Evolutionary conservation across 768 basidiomycete genomes (phyloP), one percentile per base, ranked within the genome.

Genomic region (Lepiota venenata): DNA sequence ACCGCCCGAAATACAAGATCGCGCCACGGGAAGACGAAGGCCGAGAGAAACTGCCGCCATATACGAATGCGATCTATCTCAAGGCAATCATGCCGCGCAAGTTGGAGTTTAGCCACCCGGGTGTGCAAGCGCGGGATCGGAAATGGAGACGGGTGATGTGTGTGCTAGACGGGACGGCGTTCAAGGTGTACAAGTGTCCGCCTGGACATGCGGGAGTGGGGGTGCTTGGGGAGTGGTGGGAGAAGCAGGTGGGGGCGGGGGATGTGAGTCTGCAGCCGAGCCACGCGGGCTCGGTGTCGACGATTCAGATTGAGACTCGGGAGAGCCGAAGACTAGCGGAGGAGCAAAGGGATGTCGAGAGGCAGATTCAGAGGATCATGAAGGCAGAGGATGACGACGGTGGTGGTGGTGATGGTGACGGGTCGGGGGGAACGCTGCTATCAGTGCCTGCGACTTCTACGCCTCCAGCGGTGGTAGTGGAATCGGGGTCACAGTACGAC

Each of bases 91-190:
- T 99, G 74, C 88, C 88, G 1, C 83, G 91, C 44, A 99, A 99
- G 76, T 82, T 94, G 84, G 97, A 99, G 74, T 98, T 99, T 65
- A 74, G 71, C 3, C 69, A 78, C 10, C 93, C 94, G 0, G 94
- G 94, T 6, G 75, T 91, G 2, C 91, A 96, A 67, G 87, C 95
- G 6, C 82, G 78, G 65, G 95, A 98, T 66, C 76, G 97, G 43
- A 91, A 93, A 64, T 99, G 97, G 97, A 81, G 90, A 56, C 76
- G 90, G 47, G 84, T 88, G 47, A 77, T 94, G 59, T 91, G 92
- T 64, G 89, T 95, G 62, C 71, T 99, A 22, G 92, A 97, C 63
- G 97, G 97, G 43, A 98, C 97, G n/a, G 75, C 78, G 58, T 84
- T 98, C 66, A 81, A 82, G 60, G 77, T 98, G 54, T 93, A 91